Evolutionary conservation across 2,329 filamentous ascomycete species (phyloP), one percentile per base, ranked within the genome.

Genomic region (Hypoxylon sp.): DNA sequence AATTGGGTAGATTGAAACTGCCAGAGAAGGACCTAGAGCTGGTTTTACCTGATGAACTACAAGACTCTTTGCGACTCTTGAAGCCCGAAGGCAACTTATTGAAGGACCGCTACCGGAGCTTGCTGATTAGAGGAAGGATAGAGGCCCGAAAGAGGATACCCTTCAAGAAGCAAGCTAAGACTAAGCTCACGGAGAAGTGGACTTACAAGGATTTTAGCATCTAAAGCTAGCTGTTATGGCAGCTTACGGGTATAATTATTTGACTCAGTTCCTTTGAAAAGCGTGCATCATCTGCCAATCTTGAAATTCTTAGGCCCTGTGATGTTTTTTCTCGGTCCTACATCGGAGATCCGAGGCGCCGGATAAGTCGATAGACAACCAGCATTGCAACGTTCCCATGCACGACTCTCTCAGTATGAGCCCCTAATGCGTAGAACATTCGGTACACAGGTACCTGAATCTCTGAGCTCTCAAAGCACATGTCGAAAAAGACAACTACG

Each of bases 81-180:
- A 97, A 95, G 79, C 96, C 96, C 0, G 96, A 99, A 79, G 96
- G 96, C n/a, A 98, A 97, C 76, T 82, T 97, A 39, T 84, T 99
- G 72, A 93, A 93, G 71, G 96, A 99, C 75, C 87, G 96, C 53
- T 98, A 97, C 83, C 86, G 96, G 67, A 98, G 88, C 78, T 84
- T 98, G 80, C 83, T 98, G 68, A 86, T 98, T 32, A 88, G 94
- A 68, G 96, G 96, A 64, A 97, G 96, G 81, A 81, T 99, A 66
- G 96, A 99, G 83, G 87, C 88, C 52, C 87, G 96, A 73, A 90
- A 90, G 77, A 90, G 90, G 55, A 87, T 95, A 62, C 87, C 90
- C 5, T 95, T 96, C 81, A 87, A 86, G 74, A 97, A 92, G 85
- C 92, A 96, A 83, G 87, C 88, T 69, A 94, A 90, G 85, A 89